Evolutionary conservation across 2,329 filamentous ascomycete species (phyloP).

Genomic region (Zymoseptoria tritici): DNA sequence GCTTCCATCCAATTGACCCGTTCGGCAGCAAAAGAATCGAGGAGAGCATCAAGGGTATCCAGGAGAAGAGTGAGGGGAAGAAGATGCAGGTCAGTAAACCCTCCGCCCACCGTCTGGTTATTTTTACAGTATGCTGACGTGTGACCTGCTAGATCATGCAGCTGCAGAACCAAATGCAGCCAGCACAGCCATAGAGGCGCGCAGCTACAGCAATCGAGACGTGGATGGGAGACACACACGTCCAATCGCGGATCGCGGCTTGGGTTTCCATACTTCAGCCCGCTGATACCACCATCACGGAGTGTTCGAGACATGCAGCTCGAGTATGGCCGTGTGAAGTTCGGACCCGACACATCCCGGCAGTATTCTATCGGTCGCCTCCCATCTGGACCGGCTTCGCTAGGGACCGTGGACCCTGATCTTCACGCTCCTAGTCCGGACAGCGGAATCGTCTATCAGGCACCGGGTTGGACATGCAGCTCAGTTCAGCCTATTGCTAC

Average conservation of each 20-base stretch:
- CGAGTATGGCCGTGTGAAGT: not conserved
- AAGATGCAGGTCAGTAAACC: constrained; percentile 51
- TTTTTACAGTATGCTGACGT: constrained; percentile 5
- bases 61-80: constrained; percentile 58
- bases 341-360: not conserved
- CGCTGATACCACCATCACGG: not conserved
- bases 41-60: constrained; percentile 55
- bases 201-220: not conserved
- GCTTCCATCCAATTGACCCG: not conserved
- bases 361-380: not conserved
- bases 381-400: not conserved
- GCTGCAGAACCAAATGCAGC: constrained; percentile 36
- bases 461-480: not conserved
- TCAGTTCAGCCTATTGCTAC: not conserved
- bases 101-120: not conserved
- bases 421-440: not conserved
- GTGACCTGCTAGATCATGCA: constrained; percentile 35
- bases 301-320: not conserved
- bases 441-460: not conserved
- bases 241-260: not conserved
- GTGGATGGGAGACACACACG: not conserved
- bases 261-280: not conserved
- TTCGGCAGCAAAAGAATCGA: constrained; percentile 56
- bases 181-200: constrained; percentile 12
- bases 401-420: not conserved